Base-by-base conservation (phyloP, 345 rosid genomes). In the Turritis glabra region DNA sequence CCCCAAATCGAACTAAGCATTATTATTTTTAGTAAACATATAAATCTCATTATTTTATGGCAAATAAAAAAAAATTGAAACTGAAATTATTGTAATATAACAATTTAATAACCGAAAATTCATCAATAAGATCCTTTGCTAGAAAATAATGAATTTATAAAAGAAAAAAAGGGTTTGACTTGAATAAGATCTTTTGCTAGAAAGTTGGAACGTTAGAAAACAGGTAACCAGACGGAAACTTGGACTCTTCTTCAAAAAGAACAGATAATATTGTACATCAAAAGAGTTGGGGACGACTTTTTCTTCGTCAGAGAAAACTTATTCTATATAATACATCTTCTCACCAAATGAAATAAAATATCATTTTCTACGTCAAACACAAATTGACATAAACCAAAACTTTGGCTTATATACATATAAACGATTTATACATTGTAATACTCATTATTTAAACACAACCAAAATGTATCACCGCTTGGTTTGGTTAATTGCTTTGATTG, bases 191-290 rank as follows among this genome's bases (percentile, higher is more conserved):
- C 48, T 43, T 44, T 44, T 17, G 4, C 1, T n/a, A n/a, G 50
- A n/a, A n/a, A 44, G 9, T 1, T 17, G 11, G 30, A 25, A 27
- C 58, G 76, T 90, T 87, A 8, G 52, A 47, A n/a, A n/a, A n/a
- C n/a, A n/a, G n/a, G n/a, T 27, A 21, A 38, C 26, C 38, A 51
- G 55, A 22, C 72, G 61, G 38, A 0, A 53, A 53, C 37, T n/a
- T 67, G 13, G 72, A 67, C 38, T 50, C 14, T 12, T 64, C 29
- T 64, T 30, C n/a, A 1, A 47, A 43, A 29, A 12, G 12, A 12
- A 30, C 23, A 43, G 15, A 22, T 22, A 11, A 50, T 22, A n/a
- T n/a, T n/a, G n/a, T n/a, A 11, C 29, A 50, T 50, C 29, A 50
- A 5, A 50, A 12, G 29, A 50, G n/a, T 51, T 51, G n/a, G 32